Evolutionary conservation across 2,329 filamentous ascomycete species (phyloP), one percentile per base, ranked within the genome.

Genomic region (Alternaria longipes): DNA sequence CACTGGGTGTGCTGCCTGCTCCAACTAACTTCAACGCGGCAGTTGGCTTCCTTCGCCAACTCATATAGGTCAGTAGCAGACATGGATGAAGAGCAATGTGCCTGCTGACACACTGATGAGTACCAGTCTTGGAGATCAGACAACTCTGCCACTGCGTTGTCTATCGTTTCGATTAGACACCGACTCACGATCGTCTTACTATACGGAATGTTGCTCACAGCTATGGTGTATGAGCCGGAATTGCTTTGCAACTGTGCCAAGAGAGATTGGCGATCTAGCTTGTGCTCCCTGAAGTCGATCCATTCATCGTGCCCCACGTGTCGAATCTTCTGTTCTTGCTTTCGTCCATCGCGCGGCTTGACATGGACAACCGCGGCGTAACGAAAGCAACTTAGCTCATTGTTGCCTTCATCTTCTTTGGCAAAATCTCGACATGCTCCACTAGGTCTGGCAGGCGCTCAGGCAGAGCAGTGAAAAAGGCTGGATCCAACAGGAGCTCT

Each of bases 381-480:
- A 3, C 58, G 57, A 32, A 56, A 64, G 26, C 41, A 64, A 38
- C 61, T 64, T 9, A 64, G 32, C 40, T 64, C 61, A 26, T 64
- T 1, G 54, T 64, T 9, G 54, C 61, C 14, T 50, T 59, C 61
- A 64, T 64, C 11, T 9, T 55, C 54, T 64, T 64, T 1, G 55
- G 62, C n/a, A 56, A 22, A 24, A 64, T 61, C 51, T 64, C 61
- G 6, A 64, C 55, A 12, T 58, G 46, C 59, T 58, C 30, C 0
- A 61, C 49, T 1, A 32, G 24, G 8, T 24, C 41, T 8, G 59
- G 59, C 1, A 61, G 41, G 7, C 42, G 54, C 30, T 28, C 2
- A 8, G 30, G 14, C 24, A 61, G 8, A 2, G 59, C 22, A 8
- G 60, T 56, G 40, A 63, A 63, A 22, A 63, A 63, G 1, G 38